Conservation (phyloP, 2,329 filamentous ascomycete species). For the Apiospora pterosperma region DNA sequence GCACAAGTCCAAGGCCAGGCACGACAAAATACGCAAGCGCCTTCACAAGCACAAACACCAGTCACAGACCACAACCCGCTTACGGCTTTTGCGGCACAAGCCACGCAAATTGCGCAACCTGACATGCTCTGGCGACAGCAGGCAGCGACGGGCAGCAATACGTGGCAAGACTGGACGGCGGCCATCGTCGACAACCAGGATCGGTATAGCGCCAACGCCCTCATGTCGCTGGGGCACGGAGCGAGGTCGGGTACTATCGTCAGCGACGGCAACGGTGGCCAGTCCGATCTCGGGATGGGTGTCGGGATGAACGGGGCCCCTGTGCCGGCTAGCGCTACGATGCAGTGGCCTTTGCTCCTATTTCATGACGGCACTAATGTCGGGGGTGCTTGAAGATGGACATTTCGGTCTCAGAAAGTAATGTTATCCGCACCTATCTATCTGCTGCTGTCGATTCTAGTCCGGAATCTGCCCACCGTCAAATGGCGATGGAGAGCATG, state of each 20-base stretch:
- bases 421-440: background rate
- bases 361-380: conserved; percentile 25
- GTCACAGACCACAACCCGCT: conserved; percentile 21
- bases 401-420: background rate
- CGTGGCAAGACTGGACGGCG: conserved; percentile 54
- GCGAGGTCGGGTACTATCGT: conserved; percentile 12
- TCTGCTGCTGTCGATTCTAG: background rate
- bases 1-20: conserved; percentile 23
- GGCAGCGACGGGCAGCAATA: conserved; percentile 32
- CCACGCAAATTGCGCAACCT: conserved; percentile 24
- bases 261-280: conserved; percentile 15
- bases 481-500: background rate
- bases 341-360: conserved; percentile 29
- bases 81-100: conserved; percentile 24
- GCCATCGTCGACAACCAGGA: conserved; percentile 48
- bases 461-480: background rate
- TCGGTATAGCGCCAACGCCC: conserved; percentile 45
- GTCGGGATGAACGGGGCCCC: conserved; percentile 13
- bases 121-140: conserved; percentile 28
- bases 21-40: conserved; percentile 13
- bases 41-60: conserved; percentile 15
- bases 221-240: conserved; percentile 41
- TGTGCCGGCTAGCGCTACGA: conserved; percentile 16
- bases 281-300: conserved; percentile 14
- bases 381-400: conserved; percentile 10